Conservation (phyloP, 495 filamentous ascomycete species). For the Hypoxylon crocopeplum region DNA sequence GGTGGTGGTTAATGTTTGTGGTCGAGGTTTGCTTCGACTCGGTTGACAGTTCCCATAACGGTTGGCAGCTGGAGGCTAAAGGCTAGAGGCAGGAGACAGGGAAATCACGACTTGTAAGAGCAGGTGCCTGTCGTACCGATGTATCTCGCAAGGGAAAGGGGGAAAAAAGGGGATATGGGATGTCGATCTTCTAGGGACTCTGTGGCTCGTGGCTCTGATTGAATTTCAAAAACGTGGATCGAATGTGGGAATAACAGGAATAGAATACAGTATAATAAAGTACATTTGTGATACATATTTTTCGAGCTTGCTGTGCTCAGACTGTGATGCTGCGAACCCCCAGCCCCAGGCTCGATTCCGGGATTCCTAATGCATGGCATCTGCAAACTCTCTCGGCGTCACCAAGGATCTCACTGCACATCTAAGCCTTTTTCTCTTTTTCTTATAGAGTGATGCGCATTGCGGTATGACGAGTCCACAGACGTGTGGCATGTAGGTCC, state of each 20-base stretch:
- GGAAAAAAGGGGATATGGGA: constrained; percentile 15
- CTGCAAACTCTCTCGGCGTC: constrained; percentile 33
- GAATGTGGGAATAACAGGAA: constrained; percentile 28
- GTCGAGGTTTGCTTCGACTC: constrained; percentile 33
- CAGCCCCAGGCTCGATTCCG: constrained; percentile 13
- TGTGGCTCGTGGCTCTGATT: constrained; percentile 21
- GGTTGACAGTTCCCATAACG: constrained; percentile 23
- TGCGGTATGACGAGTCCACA: constrained; percentile 38
- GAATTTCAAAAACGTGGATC: constrained; percentile 36
- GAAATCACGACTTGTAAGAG: constrained; percentile 17
- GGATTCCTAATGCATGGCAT: constrained; percentile 31
- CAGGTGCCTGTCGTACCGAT: constrained; percentile 16
- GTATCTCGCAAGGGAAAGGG: constrained; percentile 17
- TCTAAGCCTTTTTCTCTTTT: constrained; percentile 26
- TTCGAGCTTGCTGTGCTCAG: constrained; percentile 19
- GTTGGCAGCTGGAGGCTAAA: constrained; percentile 12
- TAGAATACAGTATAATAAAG: constrained; percentile 30
- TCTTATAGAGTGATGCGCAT: constrained; percentile 32
- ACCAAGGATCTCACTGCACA: constrained; percentile 27
- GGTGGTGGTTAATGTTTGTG: constrained; percentile 13
- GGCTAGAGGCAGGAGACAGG: background rate
- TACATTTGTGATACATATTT: constrained; percentile 22
- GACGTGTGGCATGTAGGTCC: constrained; percentile 28
- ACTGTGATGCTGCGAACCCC: constrained; percentile 3
- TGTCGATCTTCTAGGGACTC: constrained; percentile 29